Evolutionary conservation across 176 grass and related monocot species (phyloP).

Genomic region (Carex myosuroides): DNA sequence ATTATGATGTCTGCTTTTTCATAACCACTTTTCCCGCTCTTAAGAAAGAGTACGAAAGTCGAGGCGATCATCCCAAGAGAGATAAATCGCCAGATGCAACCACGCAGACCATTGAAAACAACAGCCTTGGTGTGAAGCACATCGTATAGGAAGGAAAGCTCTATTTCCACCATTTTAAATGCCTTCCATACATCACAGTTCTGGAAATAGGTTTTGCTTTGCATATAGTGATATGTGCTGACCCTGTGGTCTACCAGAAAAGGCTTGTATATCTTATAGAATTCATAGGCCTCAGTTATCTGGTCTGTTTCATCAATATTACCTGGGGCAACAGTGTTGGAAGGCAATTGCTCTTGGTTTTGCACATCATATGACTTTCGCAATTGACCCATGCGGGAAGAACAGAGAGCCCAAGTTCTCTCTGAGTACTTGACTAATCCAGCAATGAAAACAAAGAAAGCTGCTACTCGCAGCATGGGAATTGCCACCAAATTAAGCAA

Average conservation of each 20-base stretch:
- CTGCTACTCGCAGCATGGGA: not conserved
- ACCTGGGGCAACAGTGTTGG: not conserved
- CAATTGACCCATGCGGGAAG: constrained; percentile 20
- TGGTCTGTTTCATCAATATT: not conserved
- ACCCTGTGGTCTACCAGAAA: constrained; percentile 25
- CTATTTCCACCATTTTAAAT: constrained; percentile 28
- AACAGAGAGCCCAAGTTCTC: constrained; percentile 11
- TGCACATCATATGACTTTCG: constrained; percentile 3
- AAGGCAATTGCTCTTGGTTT: not conserved
- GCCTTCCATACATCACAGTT: not conserved
- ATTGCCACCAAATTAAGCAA: not conserved
- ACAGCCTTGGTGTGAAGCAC: not conserved
- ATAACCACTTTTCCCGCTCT: not conserved
- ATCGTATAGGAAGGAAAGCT: constrained; percentile 28
- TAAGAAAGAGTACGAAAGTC: not conserved
- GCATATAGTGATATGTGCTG: constrained; percentile 10
- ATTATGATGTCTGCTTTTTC: constrained; percentile 6
- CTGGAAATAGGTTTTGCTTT: not conserved
- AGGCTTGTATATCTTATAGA: constrained; percentile 18
- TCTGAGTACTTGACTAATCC: constrained; percentile 24
- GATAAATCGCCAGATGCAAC: not conserved
- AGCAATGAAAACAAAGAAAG: not conserved
- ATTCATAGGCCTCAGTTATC: not conserved
- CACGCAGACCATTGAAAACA: not conserved
- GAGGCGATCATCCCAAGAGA: not conserved